Evolutionary conservation across 176 grass and related monocot genomes (phyloP).

Genomic region (Oryza meyeriana): DNA sequence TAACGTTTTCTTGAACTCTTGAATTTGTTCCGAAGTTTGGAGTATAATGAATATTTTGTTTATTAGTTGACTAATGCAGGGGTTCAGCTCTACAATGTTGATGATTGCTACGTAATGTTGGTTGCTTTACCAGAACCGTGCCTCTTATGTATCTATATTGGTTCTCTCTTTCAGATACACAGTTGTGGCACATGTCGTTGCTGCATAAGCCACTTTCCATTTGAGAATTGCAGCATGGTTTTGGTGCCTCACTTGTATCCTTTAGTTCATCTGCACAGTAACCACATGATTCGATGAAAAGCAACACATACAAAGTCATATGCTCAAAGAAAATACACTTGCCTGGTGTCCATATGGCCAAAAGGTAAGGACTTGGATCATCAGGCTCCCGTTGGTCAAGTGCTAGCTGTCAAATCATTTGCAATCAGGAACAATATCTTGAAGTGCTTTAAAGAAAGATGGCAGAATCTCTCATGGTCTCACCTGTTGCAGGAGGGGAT

Average conservation of each 20-base stretch:
- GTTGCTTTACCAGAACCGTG: constrained; percentile 75
- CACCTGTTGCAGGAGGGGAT: constrained; percentile 64
- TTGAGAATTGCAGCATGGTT: constrained; percentile 39
- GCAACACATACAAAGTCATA: background rate
- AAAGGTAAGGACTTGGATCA: constrained; percentile 85
- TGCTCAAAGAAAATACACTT: constrained; percentile 30
- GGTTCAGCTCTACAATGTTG: constrained; percentile 16
- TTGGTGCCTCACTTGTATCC: constrained; percentile 42
- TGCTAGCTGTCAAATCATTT: constrained; percentile 62
- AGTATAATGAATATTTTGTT: constrained; percentile 10
- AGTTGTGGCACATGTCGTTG: constrained; percentile 43
- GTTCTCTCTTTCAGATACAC: constrained; percentile 46
- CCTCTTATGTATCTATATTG: constrained; percentile 70
- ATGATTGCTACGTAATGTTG: constrained; percentile 27
- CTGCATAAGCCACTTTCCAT: constrained; percentile 50
- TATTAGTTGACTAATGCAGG: constrained; percentile 9
- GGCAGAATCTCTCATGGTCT: constrained; percentile 59
- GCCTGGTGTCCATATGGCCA: constrained; percentile 76
- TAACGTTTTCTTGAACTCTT: constrained; percentile 7
- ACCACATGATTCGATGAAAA: constrained; percentile 14
- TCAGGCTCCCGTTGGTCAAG: constrained; percentile 70
- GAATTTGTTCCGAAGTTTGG: background rate
- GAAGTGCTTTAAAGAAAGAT: constrained; percentile 20
- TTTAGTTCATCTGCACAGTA: constrained; percentile 57
- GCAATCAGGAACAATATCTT: constrained; percentile 32